A percentile compares a stretch with the other conserved stretches of the same genome.
Evolutionary conservation across 2,329 filamentous ascomycete genomes (phyloP).

Genomic region (Pezicula neosporulosa): DNA sequence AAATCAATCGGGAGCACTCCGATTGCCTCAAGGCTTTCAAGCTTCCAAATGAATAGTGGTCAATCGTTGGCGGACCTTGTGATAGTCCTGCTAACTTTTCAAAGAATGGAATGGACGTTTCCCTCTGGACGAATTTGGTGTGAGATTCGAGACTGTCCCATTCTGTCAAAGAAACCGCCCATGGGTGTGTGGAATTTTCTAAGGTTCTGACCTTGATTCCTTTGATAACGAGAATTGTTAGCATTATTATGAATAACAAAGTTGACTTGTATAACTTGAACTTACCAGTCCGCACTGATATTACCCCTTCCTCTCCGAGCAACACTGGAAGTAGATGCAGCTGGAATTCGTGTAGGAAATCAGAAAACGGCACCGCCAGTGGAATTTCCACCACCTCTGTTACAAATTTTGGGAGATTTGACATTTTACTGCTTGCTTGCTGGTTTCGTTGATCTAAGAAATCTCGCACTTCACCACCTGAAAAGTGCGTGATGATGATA

Average conservation of each 20-base stretch:
- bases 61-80: background rate
- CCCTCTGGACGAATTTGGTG: background rate
- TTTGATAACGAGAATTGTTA: no score
- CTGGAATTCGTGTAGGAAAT: background rate
- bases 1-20: background rate
- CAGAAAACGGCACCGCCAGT: background rate
- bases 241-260: no score
- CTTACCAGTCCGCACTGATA: background rate
- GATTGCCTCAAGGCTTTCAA: background rate
- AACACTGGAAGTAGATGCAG: background rate
- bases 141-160: background rate
- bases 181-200: background rate
- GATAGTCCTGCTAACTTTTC: background rate
- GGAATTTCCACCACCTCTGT: background rate
- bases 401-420: background rate
- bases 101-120: background rate
- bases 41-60: background rate
- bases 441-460: no score
- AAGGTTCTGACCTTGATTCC: no score
- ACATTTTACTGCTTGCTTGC: background rate
- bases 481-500: no score
- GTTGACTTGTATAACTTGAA: background rate
- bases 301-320: background rate
- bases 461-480: no score
- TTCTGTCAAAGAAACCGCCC: background rate